Conservation (phyloP, 495 filamentous ascomycete species). For the Hypoxylon crocopeplum region DNA sequence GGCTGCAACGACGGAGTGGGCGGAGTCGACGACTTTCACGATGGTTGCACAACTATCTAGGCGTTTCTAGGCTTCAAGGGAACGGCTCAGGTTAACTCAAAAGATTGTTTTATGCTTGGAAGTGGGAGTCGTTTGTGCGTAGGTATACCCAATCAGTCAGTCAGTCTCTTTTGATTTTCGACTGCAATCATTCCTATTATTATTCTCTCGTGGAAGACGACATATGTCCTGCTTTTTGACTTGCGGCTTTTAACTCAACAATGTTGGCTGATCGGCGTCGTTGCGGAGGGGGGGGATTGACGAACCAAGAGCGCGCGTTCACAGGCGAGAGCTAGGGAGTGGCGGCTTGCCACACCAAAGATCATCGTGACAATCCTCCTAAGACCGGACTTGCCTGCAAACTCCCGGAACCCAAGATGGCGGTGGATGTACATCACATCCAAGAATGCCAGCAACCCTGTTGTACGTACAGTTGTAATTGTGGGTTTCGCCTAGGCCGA, state of each 20-base stretch:
- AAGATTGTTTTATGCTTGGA: conserved; percentile 14
- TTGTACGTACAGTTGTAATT: conserved; percentile 32
- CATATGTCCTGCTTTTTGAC: conserved; percentile 15
- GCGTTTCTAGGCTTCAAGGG: conserved; percentile 18
- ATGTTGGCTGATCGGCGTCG: conserved; percentile 27
- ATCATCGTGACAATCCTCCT: conserved; percentile 38
- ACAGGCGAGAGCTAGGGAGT: conserved; percentile 18
- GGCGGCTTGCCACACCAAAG: conserved; percentile 36
- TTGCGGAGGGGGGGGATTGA: conserved; percentile 18
- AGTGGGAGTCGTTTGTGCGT: conserved; percentile 30
- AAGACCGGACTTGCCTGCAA: conserved; percentile 31
- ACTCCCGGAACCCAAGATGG: conserved; percentile 29
- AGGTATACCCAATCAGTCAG: conserved; percentile 34
- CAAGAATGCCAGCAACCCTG: conserved; percentile 20
- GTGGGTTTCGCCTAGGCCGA: conserved; percentile 22
- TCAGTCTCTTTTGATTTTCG: conserved; percentile 14
- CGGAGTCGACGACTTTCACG: conserved; percentile 28
- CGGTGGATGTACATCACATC: conserved; percentile 31
- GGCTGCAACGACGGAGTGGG: conserved; percentile 6
- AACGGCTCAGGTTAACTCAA: conserved; percentile 23
- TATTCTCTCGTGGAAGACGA: conserved; percentile 7
- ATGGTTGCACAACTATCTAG: conserved; percentile 30
- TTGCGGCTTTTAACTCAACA: conserved; percentile 27
- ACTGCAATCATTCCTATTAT: conserved; percentile 9
- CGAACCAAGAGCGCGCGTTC: conserved; percentile 23